A percentile compares a stretch with the other conserved stretches of the same genome.
phyloP scores from a whole-genome alignment of 305 asterid genomes.

The Lippia alba region DNA sequence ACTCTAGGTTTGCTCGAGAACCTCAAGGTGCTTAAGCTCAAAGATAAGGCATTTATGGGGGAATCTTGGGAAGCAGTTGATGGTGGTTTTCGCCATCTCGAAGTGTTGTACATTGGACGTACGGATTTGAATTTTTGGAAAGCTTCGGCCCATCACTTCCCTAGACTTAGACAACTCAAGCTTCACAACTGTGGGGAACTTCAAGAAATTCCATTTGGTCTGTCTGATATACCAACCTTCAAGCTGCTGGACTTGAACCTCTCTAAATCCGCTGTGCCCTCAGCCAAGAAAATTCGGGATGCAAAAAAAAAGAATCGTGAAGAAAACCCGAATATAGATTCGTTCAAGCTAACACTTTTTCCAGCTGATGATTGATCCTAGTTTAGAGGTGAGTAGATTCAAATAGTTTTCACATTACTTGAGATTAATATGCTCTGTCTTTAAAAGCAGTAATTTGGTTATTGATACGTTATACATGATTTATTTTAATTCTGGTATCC shows the following conservation, averaged over 20 bases:
- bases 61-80: slow-evolving; percentile 33
- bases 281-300: slow-evolving; percentile 27
- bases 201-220: slow-evolving; percentile 32
- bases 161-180: slow-evolving; percentile 39
- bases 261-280: slow-evolving; percentile 19
- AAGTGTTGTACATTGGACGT: slow-evolving; percentile 39
- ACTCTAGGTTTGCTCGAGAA: slow-evolving; percentile 36
- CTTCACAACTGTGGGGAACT: slow-evolving; percentile 43
- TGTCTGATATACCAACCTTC: slow-evolving; percentile 40
- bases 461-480: no score
- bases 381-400: no score
- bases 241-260: slow-evolving; percentile 24
- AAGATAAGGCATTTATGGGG: slow-evolving; percentile 40
- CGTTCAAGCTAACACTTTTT: slow-evolving; percentile 40
- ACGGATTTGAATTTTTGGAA: slow-evolving; percentile 40
- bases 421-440: no score
- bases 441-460: no score
- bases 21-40: slow-evolving; percentile 44
- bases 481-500: no score
- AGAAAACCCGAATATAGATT: neutral
- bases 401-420: no score
- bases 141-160: slow-evolving; percentile 45
- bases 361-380: slow-evolving; percentile 28
- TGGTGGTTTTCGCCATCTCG: slow-evolving; percentile 46
- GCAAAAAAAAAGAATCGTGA: neutral